Conservation (phyloP, 2,329 filamentous ascomycete genomes). For the Epichloe sylvatica region DNA sequence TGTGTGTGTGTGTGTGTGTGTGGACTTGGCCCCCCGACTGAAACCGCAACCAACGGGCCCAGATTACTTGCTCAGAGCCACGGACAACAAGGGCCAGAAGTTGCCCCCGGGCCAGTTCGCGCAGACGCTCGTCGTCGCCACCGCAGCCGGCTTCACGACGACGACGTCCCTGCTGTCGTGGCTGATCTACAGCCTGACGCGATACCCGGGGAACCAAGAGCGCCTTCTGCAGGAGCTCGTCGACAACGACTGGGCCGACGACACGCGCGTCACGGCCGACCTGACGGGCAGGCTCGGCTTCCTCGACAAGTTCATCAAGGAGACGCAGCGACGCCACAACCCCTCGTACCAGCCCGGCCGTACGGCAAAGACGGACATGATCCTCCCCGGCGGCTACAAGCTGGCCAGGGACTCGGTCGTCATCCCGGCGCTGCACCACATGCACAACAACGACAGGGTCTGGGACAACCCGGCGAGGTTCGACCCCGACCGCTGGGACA, state of each 20-base stretch:
- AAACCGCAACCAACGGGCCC: too few relatives aligned
- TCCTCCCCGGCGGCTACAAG: conserved; percentile 45
- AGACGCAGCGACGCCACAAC: conserved; percentile 45
- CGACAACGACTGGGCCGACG: conserved; percentile 29
- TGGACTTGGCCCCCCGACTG: too few relatives aligned
- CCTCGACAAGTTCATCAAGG: conserved; percentile 46
- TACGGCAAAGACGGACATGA: conserved; percentile 39
- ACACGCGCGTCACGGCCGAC: conserved; percentile 25
- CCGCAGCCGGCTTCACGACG: too few relatives aligned
- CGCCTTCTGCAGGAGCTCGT: conserved; percentile 43
- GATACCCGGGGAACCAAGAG: conserved; percentile 42
- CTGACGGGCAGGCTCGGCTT: conserved; percentile 33
- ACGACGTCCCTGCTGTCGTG: too few relatives aligned
- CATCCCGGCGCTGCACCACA: conserved; percentile 37
- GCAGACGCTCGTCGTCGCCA: too few relatives aligned
- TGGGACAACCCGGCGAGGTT: conserved; percentile 47
- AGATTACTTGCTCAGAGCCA: too few relatives aligned
- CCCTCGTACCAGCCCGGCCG: conserved; percentile 47
- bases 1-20: too few relatives aligned
- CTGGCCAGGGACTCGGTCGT: conserved; percentile 37
- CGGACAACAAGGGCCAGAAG: too few relatives aligned
- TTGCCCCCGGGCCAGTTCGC: too few relatives aligned
- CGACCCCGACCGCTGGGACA: conserved; percentile 46
- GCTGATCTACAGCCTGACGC: conserved; percentile 39
- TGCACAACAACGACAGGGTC: conserved; percentile 37